Evolutionary conservation across 1,284 basidiomycete species (phyloP).

Genomic region (Pseudozyma tsukubaensis): DNA sequence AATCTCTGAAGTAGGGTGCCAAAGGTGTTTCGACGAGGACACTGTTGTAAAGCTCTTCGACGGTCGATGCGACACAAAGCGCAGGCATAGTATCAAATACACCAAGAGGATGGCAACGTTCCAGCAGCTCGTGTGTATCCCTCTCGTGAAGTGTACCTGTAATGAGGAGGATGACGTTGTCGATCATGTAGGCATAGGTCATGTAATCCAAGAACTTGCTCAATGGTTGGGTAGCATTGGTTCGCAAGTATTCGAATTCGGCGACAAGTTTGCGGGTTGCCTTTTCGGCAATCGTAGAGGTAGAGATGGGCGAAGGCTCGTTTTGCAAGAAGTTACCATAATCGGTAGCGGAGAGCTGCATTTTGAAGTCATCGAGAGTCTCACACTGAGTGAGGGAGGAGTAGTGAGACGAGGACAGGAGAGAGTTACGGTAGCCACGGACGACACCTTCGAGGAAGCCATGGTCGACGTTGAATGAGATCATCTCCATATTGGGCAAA

Average conservation of each 20-base stretch:
- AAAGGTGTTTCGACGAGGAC: conserved; percentile 97
- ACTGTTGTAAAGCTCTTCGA: conserved; percentile 97
- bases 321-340: conserved; percentile 99
- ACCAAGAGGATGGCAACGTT: conserved; percentile 96
- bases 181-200: conserved; percentile 99
- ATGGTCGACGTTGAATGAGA: conserved; percentile 65
- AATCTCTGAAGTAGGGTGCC: conserved; percentile 96
- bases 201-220: conserved; percentile 97
- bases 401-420: conserved; percentile 89
- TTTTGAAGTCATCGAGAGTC: conserved; percentile 82
- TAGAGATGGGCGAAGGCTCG: conserved; percentile 93
- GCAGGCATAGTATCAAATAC: conserved; percentile 99
- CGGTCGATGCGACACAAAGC: conserved; percentile 97
- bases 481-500: conserved; percentile 60
- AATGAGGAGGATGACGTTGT: conserved; percentile 97
- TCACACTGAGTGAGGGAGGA: conserved; percentile 97
- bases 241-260: conserved; percentile 94
- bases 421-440: conserved; percentile 91
- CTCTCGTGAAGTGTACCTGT: conserved; percentile 97
- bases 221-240: conserved; percentile 89
- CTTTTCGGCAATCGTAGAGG: conserved; percentile 92
- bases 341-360: conserved; percentile 88
- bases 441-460: conserved; percentile 79
- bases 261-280: conserved; percentile 94
- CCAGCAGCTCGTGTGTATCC: conserved; percentile 95